Base-by-base conservation (phyloP, 139 green algal species). In the Haematococcus sp. region DNA sequence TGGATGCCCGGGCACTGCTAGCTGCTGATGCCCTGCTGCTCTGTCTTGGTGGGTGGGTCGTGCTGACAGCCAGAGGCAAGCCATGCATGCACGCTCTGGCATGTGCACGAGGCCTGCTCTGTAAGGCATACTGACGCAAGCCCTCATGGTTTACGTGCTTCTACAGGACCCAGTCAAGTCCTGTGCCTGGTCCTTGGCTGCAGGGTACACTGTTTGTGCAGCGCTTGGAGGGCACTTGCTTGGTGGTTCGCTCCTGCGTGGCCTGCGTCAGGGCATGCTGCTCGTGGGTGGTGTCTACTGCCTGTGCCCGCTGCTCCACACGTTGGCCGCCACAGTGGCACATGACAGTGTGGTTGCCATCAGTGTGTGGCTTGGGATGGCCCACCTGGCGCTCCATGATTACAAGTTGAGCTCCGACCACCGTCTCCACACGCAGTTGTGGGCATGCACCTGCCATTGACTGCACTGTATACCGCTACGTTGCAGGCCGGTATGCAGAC, bases 351-450 rank as follows among this genome's bases (percentile, higher is more conserved):
- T 97, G 16, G 72, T 93, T 13, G 90, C 93, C 1, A 84, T 84
- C 28, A 79, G 76, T 4, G 79, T 74, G 15, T 65, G 73, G 16
- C 75, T 95, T 32, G 68, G 92, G 27, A 51, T 93, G 3, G 32
- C 83, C 13, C 92, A 98, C 76, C 85, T 98, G 11, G 93, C 87
- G 68, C 77, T 96, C 5, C 84, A 94, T 71, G 93, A 98, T 75
- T 98, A 98, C 85, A 88, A 80, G 82, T 91, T n/a, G n/a, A n/a
- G n/a, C n/a, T n/a, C n/a, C n/a, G n/a, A n/a, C n/a, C n/a, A n/a
- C n/a, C n/a, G n/a, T n/a, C n/a, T n/a, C n/a, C n/a, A n/a, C n/a
- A n/a, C n/a, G n/a, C n/a, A n/a, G n/a, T n/a, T n/a, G n/a, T n/a
- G n/a, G n/a, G n/a, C n/a, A n/a, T n/a, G n/a, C n/a, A n/a, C n/a